These are phyloP conservation scores for Lophiostoma macrostomum DNA, from an alignment of 495 filamentous ascomycete species.

Conservation along the genomic window DNA sequence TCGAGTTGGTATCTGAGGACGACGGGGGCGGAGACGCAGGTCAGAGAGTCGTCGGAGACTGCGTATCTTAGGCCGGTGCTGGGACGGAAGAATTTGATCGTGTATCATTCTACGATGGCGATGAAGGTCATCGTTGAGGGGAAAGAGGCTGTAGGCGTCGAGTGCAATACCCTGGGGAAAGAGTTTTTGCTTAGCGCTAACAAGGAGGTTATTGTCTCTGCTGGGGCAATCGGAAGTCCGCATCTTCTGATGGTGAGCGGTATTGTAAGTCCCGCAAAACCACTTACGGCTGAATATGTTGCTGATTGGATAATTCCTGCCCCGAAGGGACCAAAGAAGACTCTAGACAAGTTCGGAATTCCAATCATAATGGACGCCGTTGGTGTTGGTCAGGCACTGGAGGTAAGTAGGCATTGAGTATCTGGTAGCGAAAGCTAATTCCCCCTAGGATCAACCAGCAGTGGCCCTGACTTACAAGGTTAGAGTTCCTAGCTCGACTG, in stretches of 20 bases:
- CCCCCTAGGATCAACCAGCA: slow-evolving; percentile 36
- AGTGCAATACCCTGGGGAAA: slow-evolving; percentile 10
- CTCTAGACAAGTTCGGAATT: slow-evolving; percentile 43
- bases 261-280: too few relatives aligned
- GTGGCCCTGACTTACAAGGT: slow-evolving; percentile 14
- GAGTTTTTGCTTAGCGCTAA: background rate
- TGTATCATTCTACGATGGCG: slow-evolving; percentile 45
- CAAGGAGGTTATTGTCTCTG: slow-evolving; percentile 6
- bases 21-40: slow-evolving; percentile 39
- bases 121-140: slow-evolving; percentile 46
- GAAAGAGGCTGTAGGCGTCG: slow-evolving; percentile 49
- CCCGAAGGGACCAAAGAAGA: slow-evolving; percentile 44
- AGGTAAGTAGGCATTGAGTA: too few relatives aligned
- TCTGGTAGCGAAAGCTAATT: too few relatives aligned
- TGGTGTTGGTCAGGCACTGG: slow-evolving; percentile 49
- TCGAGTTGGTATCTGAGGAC: slow-evolving; percentile 36
- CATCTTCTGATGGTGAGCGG: slow-evolving; percentile 55
- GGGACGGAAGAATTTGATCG: slow-evolving; percentile 26
- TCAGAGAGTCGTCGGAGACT: slow-evolving; percentile 44
- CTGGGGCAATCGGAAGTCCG: slow-evolving; percentile 42
- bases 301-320: too few relatives aligned
- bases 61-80: slow-evolving; percentile 42
- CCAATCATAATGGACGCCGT: slow-evolving; percentile 44
- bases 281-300: too few relatives aligned
- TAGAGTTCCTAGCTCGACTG: slow-evolving; percentile 6